phyloP scores from a whole-genome alignment of 345 rosid species.

The Reutealis trisperma region DNA sequence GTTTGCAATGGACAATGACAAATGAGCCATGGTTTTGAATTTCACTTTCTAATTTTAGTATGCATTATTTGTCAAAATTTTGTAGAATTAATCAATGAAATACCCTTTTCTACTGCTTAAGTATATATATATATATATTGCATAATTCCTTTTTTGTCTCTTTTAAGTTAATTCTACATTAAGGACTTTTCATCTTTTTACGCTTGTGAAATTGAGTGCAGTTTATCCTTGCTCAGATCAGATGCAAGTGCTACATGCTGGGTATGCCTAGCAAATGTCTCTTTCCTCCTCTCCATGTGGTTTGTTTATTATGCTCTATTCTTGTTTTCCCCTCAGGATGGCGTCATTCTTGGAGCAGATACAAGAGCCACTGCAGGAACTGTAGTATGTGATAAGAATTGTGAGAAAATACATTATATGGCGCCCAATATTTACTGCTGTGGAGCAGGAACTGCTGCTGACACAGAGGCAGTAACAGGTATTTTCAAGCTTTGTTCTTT shows the following conservation, averaged over 20 bases:
- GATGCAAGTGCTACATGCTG: neutral
- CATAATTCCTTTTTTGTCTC: too few species aligned
- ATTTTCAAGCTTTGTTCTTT: neutral
- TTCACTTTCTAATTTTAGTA: too few species aligned
- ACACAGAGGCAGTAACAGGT: constrained; percentile 99
- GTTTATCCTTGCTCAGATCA: too few species aligned
- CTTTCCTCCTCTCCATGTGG: neutral
- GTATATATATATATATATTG: too few species aligned
- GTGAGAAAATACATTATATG: constrained; percentile 98
- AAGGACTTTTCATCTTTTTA: too few species aligned
- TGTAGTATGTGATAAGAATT: constrained; percentile 95
- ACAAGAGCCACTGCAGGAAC: constrained; percentile 92
- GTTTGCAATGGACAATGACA: too few species aligned
- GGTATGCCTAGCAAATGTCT: neutral
- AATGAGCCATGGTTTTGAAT: too few species aligned
- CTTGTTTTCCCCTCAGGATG: constrained; percentile 58
- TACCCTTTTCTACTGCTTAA: too few species aligned
- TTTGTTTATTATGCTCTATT: neutral
- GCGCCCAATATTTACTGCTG: constrained; percentile 97
- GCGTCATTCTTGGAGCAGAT: constrained; percentile 94
- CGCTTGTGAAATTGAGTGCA: too few species aligned
- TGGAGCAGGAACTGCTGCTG: constrained; percentile 99
- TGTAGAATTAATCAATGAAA: too few species aligned
- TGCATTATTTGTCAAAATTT: too few species aligned
- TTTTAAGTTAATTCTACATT: too few species aligned